These are phyloP conservation scores for Lyophyllum decastes DNA, from an alignment of 768 basidiomycete species.

Conservation along the genomic window DNA sequence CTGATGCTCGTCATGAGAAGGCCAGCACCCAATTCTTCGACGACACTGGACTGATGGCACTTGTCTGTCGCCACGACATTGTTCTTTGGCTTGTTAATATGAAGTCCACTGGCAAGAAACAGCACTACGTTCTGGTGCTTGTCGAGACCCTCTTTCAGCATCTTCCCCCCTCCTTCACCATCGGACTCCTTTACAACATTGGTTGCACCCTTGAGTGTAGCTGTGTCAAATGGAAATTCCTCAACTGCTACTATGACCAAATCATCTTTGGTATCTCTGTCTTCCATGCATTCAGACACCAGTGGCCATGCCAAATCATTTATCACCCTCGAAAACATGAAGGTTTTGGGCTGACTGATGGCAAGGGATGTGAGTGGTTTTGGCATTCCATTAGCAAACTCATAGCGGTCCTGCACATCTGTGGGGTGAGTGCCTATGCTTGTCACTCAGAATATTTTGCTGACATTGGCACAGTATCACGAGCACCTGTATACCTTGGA, in stretches of 20 bases:
- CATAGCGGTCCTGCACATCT: too few species aligned
- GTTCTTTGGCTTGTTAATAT: conserved; percentile 34
- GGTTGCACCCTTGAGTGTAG: neutral
- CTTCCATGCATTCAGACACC: conserved; percentile 37
- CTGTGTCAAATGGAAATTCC: neutral
- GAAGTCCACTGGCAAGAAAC: conserved; percentile 30
- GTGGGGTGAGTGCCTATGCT: too few species aligned
- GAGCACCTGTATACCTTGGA: too few species aligned
- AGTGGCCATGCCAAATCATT: conserved; percentile 33
- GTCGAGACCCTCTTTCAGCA: too few species aligned
- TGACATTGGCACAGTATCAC: too few species aligned
- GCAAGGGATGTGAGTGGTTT: conserved; percentile 13
- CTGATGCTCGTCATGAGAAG: conserved; percentile 32
- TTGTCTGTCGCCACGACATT: too few species aligned
- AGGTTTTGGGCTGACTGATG: conserved; percentile 23
- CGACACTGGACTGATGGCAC: too few species aligned
- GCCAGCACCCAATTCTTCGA: too few species aligned
- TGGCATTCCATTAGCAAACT: too few species aligned
- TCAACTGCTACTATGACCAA: conserved; percentile 17
- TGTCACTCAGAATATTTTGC: too few species aligned
- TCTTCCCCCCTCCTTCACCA: conserved; percentile 9
- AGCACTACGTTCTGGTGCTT: conserved; percentile 30
- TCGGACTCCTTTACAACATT: neutral
- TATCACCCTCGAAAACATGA: conserved; percentile 29
- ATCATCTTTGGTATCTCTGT: conserved; percentile 29